A percentile compares a stretch with the other conserved stretches of the same genome.
Conservation (phyloP, 192 early-diverging fungal species). For the Coemansia sp. region DNA sequence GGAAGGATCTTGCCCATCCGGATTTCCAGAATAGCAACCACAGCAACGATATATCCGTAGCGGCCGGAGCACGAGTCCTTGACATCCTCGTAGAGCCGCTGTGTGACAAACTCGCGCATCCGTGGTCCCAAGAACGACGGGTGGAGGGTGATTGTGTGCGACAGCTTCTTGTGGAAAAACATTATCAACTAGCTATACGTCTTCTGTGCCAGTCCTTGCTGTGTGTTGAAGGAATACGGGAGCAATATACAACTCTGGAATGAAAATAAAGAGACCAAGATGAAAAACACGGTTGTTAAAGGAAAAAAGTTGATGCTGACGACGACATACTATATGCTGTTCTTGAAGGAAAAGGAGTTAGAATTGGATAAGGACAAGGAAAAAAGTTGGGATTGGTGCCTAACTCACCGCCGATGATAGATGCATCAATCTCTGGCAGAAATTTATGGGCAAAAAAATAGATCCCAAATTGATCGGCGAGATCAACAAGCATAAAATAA, state of each 20-base stretch:
- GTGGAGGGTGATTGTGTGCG: constrained; percentile 91
- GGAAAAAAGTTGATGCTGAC: no score
- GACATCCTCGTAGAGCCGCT: constrained; percentile 89
- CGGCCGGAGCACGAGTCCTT: constrained; percentile 93
- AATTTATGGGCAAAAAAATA: neutral
- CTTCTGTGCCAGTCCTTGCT: neutral
- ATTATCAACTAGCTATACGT: constrained; percentile 8
- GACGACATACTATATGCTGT: no score
- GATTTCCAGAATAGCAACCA: constrained; percentile 76
- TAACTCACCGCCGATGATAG: neutral
- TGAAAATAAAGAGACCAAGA: neutral
- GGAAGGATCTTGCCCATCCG: constrained; percentile 81
- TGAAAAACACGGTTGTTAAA: no score
- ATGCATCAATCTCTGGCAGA: neutral
- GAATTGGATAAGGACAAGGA: no score
- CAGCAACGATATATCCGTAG: constrained; percentile 90
- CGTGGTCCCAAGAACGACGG: constrained; percentile 89
- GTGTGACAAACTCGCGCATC: constrained; percentile 70
- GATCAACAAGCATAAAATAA: neutral
- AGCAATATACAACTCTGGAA: neutral
- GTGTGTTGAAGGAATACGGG: neutral
- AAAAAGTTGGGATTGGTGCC: no score
- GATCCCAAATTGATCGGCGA: neutral
- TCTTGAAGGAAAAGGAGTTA: no score
- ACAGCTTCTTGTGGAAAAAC: constrained; percentile 72